These are phyloP conservation scores for Plectosphaerella sp. DNA, from an alignment of 2,329 filamentous ascomycete genomes.

Conservation along the genomic window DNA sequence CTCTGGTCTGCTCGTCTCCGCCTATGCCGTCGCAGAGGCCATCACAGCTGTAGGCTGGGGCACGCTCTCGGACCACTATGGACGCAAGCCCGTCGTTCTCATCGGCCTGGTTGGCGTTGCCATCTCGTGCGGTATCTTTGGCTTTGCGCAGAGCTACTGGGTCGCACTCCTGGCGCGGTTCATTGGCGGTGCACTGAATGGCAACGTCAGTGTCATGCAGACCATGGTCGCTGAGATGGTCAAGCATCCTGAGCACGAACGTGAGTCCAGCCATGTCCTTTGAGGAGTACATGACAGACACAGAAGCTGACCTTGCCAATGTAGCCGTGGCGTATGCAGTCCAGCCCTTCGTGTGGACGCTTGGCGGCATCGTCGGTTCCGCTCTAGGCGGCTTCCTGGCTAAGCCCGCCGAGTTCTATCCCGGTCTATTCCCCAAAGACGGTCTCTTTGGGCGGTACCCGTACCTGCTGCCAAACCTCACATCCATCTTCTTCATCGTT, in stretches of 20 bases:
- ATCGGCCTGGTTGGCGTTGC: slow-evolving; percentile 24
- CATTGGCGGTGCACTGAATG: slow-evolving; percentile 32
- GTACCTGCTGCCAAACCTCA: slow-evolving; percentile 50
- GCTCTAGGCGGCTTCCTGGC: slow-evolving; percentile 32
- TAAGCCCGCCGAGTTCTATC: slow-evolving; percentile 28
- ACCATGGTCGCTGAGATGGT: slow-evolving; percentile 38
- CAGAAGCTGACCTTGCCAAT: neutral
- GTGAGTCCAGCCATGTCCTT: slow-evolving; percentile 7
- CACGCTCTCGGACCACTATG: slow-evolving; percentile 32
- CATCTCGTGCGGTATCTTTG: slow-evolving; percentile 35
- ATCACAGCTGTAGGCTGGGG: slow-evolving; percentile 38
- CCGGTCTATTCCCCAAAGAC: slow-evolving; percentile 28
- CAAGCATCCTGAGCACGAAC: slow-evolving; percentile 35
- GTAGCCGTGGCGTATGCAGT: slow-evolving; percentile 27
- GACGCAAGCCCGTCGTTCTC: slow-evolving; percentile 24
- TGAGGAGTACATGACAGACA: neutral
- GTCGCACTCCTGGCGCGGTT: slow-evolving; percentile 35
- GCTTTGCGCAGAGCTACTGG: slow-evolving; percentile 35
- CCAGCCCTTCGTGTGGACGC: slow-evolving; percentile 31
- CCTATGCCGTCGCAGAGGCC: slow-evolving; percentile 37
- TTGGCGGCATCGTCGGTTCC: slow-evolving; percentile 29
- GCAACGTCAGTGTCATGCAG: slow-evolving; percentile 35
- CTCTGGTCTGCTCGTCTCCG: slow-evolving; percentile 41
- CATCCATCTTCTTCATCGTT: slow-evolving; percentile 61
- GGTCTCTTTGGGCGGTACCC: slow-evolving; percentile 57